Base-by-base conservation (phyloP, 805 yeast species). In the Wickerhamomyces mucosus region DNA sequence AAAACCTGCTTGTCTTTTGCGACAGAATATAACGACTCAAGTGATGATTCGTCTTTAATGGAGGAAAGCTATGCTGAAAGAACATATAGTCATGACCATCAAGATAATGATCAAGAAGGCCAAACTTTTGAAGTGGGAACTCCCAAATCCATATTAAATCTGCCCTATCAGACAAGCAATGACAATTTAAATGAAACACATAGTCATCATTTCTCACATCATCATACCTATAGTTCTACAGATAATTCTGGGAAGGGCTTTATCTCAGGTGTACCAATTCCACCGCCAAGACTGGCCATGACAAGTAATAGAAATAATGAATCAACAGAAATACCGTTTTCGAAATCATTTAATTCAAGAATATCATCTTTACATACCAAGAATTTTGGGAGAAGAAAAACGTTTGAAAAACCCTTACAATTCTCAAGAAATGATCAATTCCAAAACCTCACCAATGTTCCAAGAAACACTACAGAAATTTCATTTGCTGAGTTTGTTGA, bases 271-370 rank as follows among this genome's bases (percentile, higher is more conserved):
- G 65, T 71, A 0, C 72, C 73, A 7, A 63, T 71, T 1, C 78
- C 78, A 1, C 72, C 77, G 2, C 80, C 79, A n/a, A 68, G 58
- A 46, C 72, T 82, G 77, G 81, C 94, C 0, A 82, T 83, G 31
- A 88, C 94, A 1, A 81, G 92, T 0, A 79, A 89, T 0, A 56
- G 86, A 41, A 70, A 72, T 23, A 94, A 94, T 6, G 92, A 77
- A 43, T 71, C 89, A 0, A 71, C 81, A 3, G 92, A 82, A 46
- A 81, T 83, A 18, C 78, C 79, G 3, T 58, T 43, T 0, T 35
- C 55, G 11, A 41, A 42, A 28, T 46, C 53, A 1, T 42, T 43
- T 26, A 48, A 45, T 24, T 47, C 53, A 4, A 45, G 45, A 25
- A 15, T 39, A 7, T 38, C 43, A 1, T 37, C 50, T 5, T 32